Conservation (phyloP, 371 early-diverging fungal genomes). For the Rhizopus sp. region DNA sequence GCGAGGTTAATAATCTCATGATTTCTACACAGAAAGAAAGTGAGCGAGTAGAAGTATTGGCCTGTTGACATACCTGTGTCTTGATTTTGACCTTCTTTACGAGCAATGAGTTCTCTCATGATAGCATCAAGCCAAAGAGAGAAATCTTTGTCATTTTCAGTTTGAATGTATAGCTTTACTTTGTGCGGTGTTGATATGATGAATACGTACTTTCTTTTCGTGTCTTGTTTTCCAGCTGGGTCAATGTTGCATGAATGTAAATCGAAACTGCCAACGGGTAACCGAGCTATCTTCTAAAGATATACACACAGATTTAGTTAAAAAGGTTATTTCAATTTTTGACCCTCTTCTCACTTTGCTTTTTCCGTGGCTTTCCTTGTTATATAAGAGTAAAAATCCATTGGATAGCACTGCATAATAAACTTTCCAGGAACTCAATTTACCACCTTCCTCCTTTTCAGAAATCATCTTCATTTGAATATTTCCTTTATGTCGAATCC, state of each 20-base stretch:
- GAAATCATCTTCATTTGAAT: constrained; percentile 55
- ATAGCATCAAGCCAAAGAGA: constrained; percentile 51
- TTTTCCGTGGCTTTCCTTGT: constrained; percentile 41
- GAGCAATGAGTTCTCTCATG: constrained; percentile 50
- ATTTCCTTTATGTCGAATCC: constrained; percentile 41
- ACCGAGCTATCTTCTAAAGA: not conserved
- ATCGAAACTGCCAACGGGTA: constrained; percentile 52
- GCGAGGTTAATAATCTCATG: constrained; percentile 22
- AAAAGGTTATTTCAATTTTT: not conserved
- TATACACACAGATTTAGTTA: not conserved
- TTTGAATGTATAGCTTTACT: constrained; percentile 44
- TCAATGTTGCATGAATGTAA: constrained; percentile 48
- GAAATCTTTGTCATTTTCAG: constrained; percentile 42
- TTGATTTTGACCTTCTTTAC: constrained; percentile 31
- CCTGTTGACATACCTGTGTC: constrained; percentile 10
- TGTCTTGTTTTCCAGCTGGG: constrained; percentile 43
- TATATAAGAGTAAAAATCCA: constrained; percentile 46
- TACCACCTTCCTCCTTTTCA: constrained; percentile 46
- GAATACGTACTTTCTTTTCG: constrained; percentile 32
- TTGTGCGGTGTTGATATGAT: constrained; percentile 34
- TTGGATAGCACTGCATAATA: constrained; percentile 47
- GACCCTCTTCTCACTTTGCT: constrained; percentile 26
- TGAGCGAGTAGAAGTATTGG: not conserved
- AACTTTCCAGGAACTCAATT: constrained; percentile 51
- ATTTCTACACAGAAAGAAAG: constrained; percentile 12